Conservation (phyloP, 148 eudicot species). For the Hydrangea macrophylla region DNA sequence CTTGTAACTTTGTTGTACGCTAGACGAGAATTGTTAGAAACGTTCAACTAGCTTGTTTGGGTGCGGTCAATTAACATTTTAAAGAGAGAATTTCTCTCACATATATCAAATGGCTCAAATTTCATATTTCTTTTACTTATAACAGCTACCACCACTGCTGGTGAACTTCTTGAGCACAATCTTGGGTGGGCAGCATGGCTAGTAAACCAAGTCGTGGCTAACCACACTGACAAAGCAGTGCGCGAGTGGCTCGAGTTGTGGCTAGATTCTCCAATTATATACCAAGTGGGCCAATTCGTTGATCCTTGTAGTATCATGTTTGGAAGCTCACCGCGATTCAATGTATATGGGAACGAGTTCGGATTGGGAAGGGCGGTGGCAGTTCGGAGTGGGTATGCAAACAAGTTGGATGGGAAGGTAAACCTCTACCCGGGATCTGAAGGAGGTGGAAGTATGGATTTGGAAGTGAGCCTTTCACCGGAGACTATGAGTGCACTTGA, state of each 20-base stretch:
- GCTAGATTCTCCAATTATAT: constrained; percentile 13
- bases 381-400: constrained; percentile 18
- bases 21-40: too few species aligned
- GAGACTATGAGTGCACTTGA: constrained; percentile 19
- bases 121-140: too few species aligned
- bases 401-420: constrained; percentile 29
- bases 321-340: constrained; percentile 29
- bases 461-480: constrained; percentile 26
- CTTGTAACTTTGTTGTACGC: too few species aligned
- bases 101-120: too few species aligned
- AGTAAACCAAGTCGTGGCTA: constrained; percentile 15
- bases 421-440: constrained; percentile 18
- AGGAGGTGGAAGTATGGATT: constrained; percentile 23
- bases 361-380: constrained; percentile 34
- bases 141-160: constrained; percentile 11
- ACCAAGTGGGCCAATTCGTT: constrained; percentile 1
- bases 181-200: constrained; percentile 23
- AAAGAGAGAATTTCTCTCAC: too few species aligned
- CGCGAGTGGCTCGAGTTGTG: constrained; percentile 8
- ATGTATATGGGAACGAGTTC: constrained; percentile 22
- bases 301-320: constrained; percentile 17
- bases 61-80: too few species aligned
- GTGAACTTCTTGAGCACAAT: constrained; percentile 7
- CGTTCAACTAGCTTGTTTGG: too few species aligned
- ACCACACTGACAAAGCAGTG: constrained; percentile 4